phyloP scores from a whole-genome alignment of 169 alveolate genomes.

The Eimeria necatrix region DNA sequence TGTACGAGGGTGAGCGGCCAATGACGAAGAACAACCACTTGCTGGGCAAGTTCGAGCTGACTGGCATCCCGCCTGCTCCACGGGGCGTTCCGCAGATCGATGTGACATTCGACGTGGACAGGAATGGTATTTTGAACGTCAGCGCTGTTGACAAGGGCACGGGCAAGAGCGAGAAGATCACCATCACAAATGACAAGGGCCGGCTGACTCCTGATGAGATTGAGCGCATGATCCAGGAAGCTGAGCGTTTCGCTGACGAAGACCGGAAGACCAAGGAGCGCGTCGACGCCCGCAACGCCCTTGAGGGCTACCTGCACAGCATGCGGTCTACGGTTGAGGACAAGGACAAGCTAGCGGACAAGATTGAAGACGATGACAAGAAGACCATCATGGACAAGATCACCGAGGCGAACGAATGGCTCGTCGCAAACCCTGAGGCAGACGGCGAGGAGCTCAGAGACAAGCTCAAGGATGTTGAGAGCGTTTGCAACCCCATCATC shows the following conservation, averaged over 20 bases:
- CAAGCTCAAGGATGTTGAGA: conserved; percentile 95
- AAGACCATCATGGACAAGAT: conserved; percentile 84
- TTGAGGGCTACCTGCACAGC: conserved; percentile 95
- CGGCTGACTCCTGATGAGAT: conserved; percentile 96
- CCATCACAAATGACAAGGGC: conserved; percentile 97
- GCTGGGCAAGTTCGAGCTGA: conserved; percentile 97
- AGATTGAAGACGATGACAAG: conserved; percentile 95
- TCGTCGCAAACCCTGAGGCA: conserved; percentile 95
- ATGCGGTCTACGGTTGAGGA: conserved; percentile 95
- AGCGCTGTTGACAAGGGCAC: conserved; percentile 97
- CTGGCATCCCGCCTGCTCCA: conserved; percentile 97
- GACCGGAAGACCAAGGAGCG: conserved; percentile 94
- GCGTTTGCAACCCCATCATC: conserved; percentile 97
- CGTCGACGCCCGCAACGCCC: conserved; percentile 96
- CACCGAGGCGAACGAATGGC: conserved; percentile 95
- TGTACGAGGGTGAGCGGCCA: conserved; percentile 98
- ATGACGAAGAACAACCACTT: conserved; percentile 97
- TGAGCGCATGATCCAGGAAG: conserved; percentile 96
- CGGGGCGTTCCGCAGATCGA: conserved; percentile 97
- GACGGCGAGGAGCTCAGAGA: conserved; percentile 96
- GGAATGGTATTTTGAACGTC: conserved; percentile 96
- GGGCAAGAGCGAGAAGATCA: conserved; percentile 95
- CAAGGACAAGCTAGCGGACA: conserved; percentile 91
- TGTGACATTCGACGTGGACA: conserved; percentile 97
- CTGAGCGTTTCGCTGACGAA: conserved; percentile 96